A percentile compares a stretch with the other conserved stretches of the same genome.
Evolutionary conservation across 192 early-diverging fungal species (phyloP).

Genomic region (Chytriomyces sp.): DNA sequence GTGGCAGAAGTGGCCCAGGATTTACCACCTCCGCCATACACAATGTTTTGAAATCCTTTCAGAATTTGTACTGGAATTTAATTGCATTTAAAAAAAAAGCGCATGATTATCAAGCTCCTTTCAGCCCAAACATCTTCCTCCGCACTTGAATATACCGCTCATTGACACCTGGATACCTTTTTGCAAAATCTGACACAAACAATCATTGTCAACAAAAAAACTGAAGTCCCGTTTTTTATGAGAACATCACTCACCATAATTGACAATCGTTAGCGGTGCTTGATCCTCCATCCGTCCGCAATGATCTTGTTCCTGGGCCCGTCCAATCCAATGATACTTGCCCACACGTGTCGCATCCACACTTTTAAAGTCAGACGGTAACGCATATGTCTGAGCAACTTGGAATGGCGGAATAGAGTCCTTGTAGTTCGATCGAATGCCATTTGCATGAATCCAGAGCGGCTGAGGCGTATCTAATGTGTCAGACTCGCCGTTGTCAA

Average conservation of each 20-base stretch:
- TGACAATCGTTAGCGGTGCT: not conserved
- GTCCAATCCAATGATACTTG: slow-evolving; percentile 13
- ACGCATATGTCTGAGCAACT: slow-evolving; percentile 4
- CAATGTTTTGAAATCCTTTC: no score
- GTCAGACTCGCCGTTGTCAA: not conserved
- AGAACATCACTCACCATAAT: not conserved
- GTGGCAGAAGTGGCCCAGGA: no score
- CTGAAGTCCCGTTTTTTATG: not conserved
- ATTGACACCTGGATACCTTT: slow-evolving; percentile 18
- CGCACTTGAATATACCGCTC: slow-evolving; percentile 21
- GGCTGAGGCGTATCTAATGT: not conserved
- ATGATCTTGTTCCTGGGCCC: slow-evolving; percentile 8
- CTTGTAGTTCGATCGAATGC: slow-evolving; percentile 12
- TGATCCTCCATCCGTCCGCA: slow-evolving; percentile 2
- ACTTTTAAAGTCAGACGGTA: not conserved
- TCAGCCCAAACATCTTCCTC: not conserved
- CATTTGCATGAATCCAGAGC: slow-evolving; percentile 28
- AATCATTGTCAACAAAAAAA: not conserved
- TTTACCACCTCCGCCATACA: no score
- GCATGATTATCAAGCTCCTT: not conserved
- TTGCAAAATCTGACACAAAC: slow-evolving; percentile 18
- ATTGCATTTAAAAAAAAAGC: no score
- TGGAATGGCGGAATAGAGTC: slow-evolving; percentile 24
- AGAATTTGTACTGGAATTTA: no score
- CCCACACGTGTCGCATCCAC: slow-evolving; percentile 2